These are phyloP conservation scores for Penicillium brasilianum DNA, from an alignment of 2,329 filamentous ascomycete genomes.

Conservation along the genomic window DNA sequence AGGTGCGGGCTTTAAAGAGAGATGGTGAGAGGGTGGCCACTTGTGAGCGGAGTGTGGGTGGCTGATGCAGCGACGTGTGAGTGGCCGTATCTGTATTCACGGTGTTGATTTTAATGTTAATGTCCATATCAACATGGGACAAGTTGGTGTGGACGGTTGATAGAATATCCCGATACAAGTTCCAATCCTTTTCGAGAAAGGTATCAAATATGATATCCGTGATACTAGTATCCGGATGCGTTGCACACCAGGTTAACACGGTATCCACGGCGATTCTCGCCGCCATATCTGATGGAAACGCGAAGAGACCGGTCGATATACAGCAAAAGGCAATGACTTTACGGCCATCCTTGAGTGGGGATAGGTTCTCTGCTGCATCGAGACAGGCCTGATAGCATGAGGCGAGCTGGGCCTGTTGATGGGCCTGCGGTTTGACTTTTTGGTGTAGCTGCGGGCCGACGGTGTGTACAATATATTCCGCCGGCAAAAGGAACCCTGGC, in stretches of 20 bases:
- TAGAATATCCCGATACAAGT: background rate
- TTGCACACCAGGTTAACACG: background rate
- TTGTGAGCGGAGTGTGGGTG: background rate
- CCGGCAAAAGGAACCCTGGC: background rate
- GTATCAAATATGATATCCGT: constrained; percentile 1
- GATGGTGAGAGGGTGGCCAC: background rate
- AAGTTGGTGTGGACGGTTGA: background rate
- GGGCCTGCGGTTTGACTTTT: background rate
- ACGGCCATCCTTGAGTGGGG: background rate
- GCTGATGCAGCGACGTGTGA: background rate
- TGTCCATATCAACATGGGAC: background rate
- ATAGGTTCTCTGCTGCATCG: background rate
- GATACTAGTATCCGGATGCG: background rate
- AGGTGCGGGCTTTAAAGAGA: background rate
- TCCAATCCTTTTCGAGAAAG: background rate
- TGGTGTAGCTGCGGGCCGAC: background rate
- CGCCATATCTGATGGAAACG: constrained; percentile 1
- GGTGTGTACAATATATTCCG: background rate
- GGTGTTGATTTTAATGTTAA: background rate
- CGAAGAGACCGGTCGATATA: background rate
- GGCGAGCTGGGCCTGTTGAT: background rate
- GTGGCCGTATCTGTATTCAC: background rate
- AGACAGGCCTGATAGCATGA: background rate
- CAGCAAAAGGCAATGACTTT: background rate
- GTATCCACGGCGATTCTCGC: background rate